Base-by-base conservation (phyloP, 768 basidiomycete genomes). In the button mushroom (Agaricus bisporus) region DNA sequence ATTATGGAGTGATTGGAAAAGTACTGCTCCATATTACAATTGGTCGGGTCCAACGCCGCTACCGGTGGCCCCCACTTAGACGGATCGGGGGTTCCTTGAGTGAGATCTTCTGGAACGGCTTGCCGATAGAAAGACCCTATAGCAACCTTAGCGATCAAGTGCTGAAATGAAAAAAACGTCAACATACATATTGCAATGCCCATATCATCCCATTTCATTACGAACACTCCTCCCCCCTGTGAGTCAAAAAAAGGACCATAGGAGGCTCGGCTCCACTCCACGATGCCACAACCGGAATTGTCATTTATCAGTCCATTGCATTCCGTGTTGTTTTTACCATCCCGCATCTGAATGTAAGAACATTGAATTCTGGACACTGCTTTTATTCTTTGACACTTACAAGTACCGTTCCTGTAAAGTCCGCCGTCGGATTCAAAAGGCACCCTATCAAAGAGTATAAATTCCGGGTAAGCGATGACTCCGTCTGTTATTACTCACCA, bases 151-250 rank as follows among this genome's bases (percentile, higher is more conserved):
- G 26, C n/a, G 39, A 20, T 9, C 10, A 29, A 26, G 26, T 15
- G 25, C 25, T 26, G 26, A n/a, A 14, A 29, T 8, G 20, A 44
- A 8, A 9, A 20, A 44, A 1, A 18, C 11, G 25, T 2, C 18
- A 12, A 73, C 87, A 67, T 55, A 91, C 89, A 91, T 60, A 90
- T 77, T 42, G 84, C 80, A 52, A 91, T 90, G 1, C 83, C 83
- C 51, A 73, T 76, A 54, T 82, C 79, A 62, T 93, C 88, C 92
- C 92, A 94, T 59, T 88, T 86, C 88, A 91, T 91, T 1, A 84
- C 91, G 60, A 91, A 87, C 2, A 92, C 83, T 4, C 92, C 92
- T 10, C 92, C 92, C 12, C 86, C 82, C 63, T 81, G 82, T 1
- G 77, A 75, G 58, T 94, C 91, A 63, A 94, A 93, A 54, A 78